Conservation (phyloP, 2,329 filamentous ascomycete species). For the Coleophoma cylindrospora region DNA sequence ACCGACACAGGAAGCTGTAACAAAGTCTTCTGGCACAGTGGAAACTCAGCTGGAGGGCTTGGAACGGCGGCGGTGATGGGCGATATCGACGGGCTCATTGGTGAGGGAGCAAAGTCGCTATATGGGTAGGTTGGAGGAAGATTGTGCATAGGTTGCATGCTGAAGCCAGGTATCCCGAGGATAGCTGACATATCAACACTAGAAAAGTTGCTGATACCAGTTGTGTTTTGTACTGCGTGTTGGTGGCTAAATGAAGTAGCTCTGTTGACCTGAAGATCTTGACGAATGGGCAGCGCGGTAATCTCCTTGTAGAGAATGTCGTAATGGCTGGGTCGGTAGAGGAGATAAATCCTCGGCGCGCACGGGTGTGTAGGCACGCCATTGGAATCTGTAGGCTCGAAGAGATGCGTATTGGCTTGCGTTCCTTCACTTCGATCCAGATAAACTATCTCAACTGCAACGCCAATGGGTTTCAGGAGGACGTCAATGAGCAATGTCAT, state of each 20-base stretch:
- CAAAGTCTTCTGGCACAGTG: slow-evolving; percentile 5
- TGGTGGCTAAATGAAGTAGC: slow-evolving; percentile 42
- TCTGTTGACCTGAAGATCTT: slow-evolving; percentile 47
- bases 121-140: slow-evolving; percentile 14
- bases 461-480: slow-evolving; percentile 71
- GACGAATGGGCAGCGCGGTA: slow-evolving; percentile 13
- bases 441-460: slow-evolving; percentile 85
- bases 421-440: slow-evolving; percentile 79
- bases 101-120: slow-evolving; percentile 18
- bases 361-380: slow-evolving; percentile 24
- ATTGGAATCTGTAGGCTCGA: slow-evolving; percentile 35
- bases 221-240: slow-evolving; percentile 35
- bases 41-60: background rate
- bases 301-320: slow-evolving; percentile 78
- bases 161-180: slow-evolving; percentile 23
- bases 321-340: slow-evolving; percentile 79
- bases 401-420: slow-evolving; percentile 57
- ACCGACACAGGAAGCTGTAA: slow-evolving; percentile 9
- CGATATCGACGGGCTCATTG: slow-evolving; percentile 20
- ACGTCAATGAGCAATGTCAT: slow-evolving; percentile 72
- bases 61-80: slow-evolving; percentile 15
- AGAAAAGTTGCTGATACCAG: slow-evolving; percentile 29
- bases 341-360: slow-evolving; percentile 50
- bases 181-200: slow-evolving; percentile 20
- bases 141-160: slow-evolving; percentile 14